These are phyloP conservation scores for Paraconiothyrium sp. DNA, from an alignment of 2,329 filamentous ascomycete genomes.

Conservation along the genomic window DNA sequence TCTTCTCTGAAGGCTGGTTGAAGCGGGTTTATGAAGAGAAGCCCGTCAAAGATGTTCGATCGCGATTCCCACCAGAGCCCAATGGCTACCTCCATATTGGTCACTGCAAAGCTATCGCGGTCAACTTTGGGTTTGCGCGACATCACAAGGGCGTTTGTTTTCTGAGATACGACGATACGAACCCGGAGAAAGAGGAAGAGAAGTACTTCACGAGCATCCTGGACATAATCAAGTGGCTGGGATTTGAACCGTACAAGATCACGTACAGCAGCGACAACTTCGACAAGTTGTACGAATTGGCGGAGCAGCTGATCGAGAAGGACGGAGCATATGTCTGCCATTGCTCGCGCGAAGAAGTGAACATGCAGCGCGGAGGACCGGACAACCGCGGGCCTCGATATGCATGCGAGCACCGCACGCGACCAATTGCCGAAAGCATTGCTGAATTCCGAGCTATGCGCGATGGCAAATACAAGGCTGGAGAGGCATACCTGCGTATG, in stretches of 20 bases:
- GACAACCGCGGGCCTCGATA: conserved; percentile 74
- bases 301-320: conserved; percentile 80
- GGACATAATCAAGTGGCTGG: conserved; percentile 87
- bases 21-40: conserved; percentile 62
- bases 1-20: conserved; percentile 61
- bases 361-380: conserved; percentile 84
- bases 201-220: conserved; percentile 88
- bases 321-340: conserved; percentile 84
- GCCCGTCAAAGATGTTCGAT: conserved; percentile 56
- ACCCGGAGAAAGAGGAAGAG: conserved; percentile 92
- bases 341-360: conserved; percentile 80
- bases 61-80: conserved; percentile 68
- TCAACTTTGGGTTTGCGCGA: conserved; percentile 95
- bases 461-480: conserved; percentile 87
- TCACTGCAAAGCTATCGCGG: conserved; percentile 92
- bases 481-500: conserved; percentile 88
- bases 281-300: conserved; percentile 84
- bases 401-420: conserved; percentile 81
- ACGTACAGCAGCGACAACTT: conserved; percentile 95
- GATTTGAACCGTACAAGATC: conserved; percentile 79
- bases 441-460: conserved; percentile 88
- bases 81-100: conserved; percentile 95
- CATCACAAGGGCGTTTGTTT: conserved; percentile 82
- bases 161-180: conserved; percentile 91
- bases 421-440: conserved; percentile 78